phyloP scores from a whole-genome alignment of 192 early-diverging fungal genomes.

The Coemansia sp. region DNA sequence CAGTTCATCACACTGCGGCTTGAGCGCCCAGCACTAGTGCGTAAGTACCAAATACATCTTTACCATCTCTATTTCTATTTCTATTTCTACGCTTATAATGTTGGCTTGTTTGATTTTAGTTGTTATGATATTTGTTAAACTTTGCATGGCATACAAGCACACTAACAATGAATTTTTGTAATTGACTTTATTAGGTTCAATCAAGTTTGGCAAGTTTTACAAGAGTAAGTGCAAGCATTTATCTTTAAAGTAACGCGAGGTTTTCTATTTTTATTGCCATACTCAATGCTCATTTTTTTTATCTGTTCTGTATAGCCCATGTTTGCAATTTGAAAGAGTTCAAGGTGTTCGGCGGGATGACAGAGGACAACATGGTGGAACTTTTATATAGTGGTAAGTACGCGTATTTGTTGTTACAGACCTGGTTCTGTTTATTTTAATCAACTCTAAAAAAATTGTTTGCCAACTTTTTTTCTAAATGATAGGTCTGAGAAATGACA shows the following conservation, averaged over 20 bases:
- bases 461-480: background rate
- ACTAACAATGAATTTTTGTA: background rate
- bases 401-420: background rate
- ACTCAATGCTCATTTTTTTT: background rate
- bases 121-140: no score
- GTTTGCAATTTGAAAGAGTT: conserved; percentile 98
- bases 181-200: conserved; percentile 41
- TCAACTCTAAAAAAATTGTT: background rate
- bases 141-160: background rate
- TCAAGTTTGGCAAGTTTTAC: conserved; percentile 95
- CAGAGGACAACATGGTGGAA: conserved; percentile 83
- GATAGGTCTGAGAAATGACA: conserved; percentile 63
- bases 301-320: conserved; percentile 55
- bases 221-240: conserved; percentile 63
- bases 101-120: no score
- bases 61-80: conserved; percentile 17
- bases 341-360: conserved; percentile 88
- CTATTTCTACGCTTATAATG: no score
- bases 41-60: conserved; percentile 55
- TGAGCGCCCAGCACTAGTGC: conserved; percentile 79
- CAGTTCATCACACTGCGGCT: conserved; percentile 92
- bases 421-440: background rate
- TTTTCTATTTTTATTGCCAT: background rate
- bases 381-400: conserved; percentile 69
- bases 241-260: background rate